Percentiles rank a stretch among this genome's conserved stretches.
Evolutionary conservation across 2,329 filamentous ascomycete genomes (phyloP).

Genomic region (Arthrobotrys megalospora): DNA sequence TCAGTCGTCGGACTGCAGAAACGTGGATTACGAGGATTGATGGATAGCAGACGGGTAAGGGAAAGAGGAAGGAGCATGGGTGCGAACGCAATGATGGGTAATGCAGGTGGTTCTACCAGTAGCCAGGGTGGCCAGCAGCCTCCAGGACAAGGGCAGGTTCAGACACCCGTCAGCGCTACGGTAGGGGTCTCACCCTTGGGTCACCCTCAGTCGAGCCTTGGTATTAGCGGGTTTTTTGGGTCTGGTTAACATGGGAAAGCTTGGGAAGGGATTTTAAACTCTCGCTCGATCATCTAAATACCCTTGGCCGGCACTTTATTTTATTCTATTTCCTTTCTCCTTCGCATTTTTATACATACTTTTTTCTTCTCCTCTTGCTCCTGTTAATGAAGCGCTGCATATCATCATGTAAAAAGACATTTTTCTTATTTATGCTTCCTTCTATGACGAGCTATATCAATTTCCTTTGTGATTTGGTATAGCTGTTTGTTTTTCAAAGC

Average conservation of each 20-base stretch:
- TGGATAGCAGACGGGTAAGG: conserved; percentile 91
- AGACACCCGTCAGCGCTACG: conserved; percentile 44
- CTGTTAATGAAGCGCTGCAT: conserved; percentile 55
- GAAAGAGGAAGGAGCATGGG: conserved; percentile 74
- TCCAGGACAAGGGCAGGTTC: conserved; percentile 11
- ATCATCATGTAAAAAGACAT: conserved; percentile 58
- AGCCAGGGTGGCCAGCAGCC: neutral
- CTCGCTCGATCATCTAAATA: conserved; percentile 46
- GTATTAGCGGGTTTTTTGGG: conserved; percentile 48
- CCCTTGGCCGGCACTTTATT: conserved; percentile 22
- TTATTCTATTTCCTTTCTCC: conserved; percentile 26
- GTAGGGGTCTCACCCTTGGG: conserved; percentile 32
- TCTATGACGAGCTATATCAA: conserved; percentile 27
- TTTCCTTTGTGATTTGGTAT: conserved; percentile 24
- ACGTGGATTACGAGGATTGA: conserved; percentile 87
- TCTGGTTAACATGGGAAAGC: conserved; percentile 32
- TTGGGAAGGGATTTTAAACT: conserved; percentile 1
- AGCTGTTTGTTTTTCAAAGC: neutral
- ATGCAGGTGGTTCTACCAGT: conserved; percentile 10
- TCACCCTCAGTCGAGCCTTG: conserved; percentile 26
- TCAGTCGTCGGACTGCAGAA: conserved; percentile 97
- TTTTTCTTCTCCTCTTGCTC: conserved; percentile 23
- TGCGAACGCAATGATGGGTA: conserved; percentile 53
- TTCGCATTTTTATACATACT: conserved; percentile 19
- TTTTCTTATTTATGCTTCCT: conserved; percentile 17